Evolutionary conservation across 73 alveolate genomes (phyloP), one percentile per base, ranked within the genome.

Genomic region (Tetrahymena borealis): DNA sequence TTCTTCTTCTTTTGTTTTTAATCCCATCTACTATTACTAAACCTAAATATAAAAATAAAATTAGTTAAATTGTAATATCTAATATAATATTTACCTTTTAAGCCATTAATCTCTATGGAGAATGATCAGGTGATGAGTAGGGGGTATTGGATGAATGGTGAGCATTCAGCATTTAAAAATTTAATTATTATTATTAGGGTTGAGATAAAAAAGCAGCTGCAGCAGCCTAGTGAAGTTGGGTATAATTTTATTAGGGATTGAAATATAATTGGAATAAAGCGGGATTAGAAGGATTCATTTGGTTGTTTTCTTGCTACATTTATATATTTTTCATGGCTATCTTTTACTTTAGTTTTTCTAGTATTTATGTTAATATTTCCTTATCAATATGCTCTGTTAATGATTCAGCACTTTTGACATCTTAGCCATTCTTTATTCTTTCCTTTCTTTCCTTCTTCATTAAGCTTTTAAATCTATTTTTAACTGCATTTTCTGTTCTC

Each of bases 401-500:
- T 4, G 85, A 60, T 20, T 60, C 85, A 15, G 85, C 85, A 35
- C 85, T 60, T 60, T 60, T 60, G 8, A 60, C 85, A 60, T 60
- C 85, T 60, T 60, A 35, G 10, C 85, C 85, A 9, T 60, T 60
- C 28, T 60, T 60, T 3, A 60, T 60, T 35, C 85, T 60, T 60
- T 60, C 85, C 10, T 92, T 92, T 40, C 78, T 93, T 43, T 93
- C 95, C 35, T 93, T 93, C 32, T 93, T 93, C 20, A 93, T 93
- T 4, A 93, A 38, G 24, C 95, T 93, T 33, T 93, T 93, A 78
- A 93, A 93, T 85, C 95, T 38, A 39, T 93, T 93, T 28, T 93
- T 93, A 16, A 93, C 95, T 32, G 90, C 43, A 43, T 93, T 93
- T 78, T 93, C 95, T 28, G 95, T 93, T 40, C 95, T 78, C 40